phyloP scores from a whole-genome alignment of 2,329 filamentous ascomycete species.

The Calcarisporium arbuscula region DNA sequence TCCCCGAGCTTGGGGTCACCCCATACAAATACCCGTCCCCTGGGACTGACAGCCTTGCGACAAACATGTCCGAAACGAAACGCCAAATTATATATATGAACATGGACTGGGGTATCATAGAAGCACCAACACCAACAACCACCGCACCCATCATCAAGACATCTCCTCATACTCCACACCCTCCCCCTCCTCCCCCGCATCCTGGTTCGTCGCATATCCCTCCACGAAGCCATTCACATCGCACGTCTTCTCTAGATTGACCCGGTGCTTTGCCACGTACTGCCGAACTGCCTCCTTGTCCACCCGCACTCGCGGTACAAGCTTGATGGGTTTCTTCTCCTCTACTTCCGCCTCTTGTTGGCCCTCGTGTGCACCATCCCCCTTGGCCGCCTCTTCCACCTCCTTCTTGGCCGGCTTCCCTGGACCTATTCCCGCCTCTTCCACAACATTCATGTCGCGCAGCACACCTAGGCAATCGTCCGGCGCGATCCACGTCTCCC shows the following conservation, averaged over 20 bases:
- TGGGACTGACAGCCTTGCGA: too few relatives aligned
- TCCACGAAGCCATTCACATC: conserved; percentile 70
- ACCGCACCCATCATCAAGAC: conserved; percentile 7
- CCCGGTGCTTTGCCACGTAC: conserved; percentile 59
- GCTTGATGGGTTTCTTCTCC: conserved; percentile 20
- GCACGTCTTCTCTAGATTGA: conserved; percentile 60
- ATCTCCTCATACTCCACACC: conserved; percentile 15
- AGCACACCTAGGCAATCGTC: conserved; percentile 79
- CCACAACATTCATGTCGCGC: conserved; percentile 69
- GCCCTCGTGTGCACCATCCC: conserved; percentile 13
- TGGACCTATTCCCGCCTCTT: conserved; percentile 47
- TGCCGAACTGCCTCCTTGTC: conserved; percentile 52
- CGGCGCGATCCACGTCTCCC: conserved; percentile 72
- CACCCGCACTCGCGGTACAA: conserved; percentile 42
- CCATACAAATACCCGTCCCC: too few relatives aligned
- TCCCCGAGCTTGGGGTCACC: too few relatives aligned
- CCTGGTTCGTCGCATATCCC: conserved; percentile 50
- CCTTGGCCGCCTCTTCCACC: conserved; percentile 11
- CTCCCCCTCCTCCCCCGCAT: conserved; percentile 27
- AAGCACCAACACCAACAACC: too few relatives aligned
- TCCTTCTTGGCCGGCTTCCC: conserved; percentile 25
- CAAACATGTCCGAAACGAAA: conserved; percentile 3
- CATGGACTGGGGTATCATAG: too few relatives aligned
- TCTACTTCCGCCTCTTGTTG: conserved; percentile 23
- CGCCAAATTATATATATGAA: conserved; percentile 1